Conservation (phyloP, 2,329 filamentous ascomycete genomes). For the Colletotrichum liaoningense region DNA sequence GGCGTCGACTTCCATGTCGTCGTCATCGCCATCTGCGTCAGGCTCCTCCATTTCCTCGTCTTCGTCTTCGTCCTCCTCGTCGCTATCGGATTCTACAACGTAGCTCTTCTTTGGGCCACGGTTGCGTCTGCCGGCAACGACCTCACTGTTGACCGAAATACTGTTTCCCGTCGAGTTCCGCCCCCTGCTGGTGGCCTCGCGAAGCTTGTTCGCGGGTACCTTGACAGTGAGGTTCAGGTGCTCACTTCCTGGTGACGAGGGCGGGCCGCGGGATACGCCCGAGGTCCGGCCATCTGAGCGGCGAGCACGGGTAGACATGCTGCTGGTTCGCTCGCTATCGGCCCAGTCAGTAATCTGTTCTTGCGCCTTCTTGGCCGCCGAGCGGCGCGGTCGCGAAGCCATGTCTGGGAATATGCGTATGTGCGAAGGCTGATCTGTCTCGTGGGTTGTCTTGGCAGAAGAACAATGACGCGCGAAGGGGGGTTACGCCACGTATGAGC, state of each 20-base stretch:
- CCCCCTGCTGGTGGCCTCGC: slow-evolving; percentile 58
- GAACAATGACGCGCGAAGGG: not conserved
- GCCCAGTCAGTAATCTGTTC: slow-evolving; percentile 58
- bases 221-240: slow-evolving; percentile 65
- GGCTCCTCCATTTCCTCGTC: slow-evolving; percentile 48
- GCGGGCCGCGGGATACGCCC: slow-evolving; percentile 56
- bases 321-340: slow-evolving; percentile 58
- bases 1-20: slow-evolving; percentile 50
- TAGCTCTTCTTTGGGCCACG: slow-evolving; percentile 70
- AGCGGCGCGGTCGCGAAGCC: slow-evolving; percentile 60
- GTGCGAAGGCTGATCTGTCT: slow-evolving; percentile 15
- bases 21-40: slow-evolving; percentile 47
- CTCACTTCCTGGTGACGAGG: slow-evolving; percentile 57
- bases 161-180: slow-evolving; percentile 45
- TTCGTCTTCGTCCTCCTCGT: slow-evolving; percentile 56
- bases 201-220: slow-evolving; percentile 62
- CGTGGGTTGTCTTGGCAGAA: slow-evolving; percentile 11
- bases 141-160: slow-evolving; percentile 49
- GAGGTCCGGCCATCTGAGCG: slow-evolving; percentile 59
- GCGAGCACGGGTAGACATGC: slow-evolving; percentile 63
- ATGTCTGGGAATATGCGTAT: slow-evolving; percentile 44
- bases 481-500: not conserved
- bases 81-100: slow-evolving; percentile 66
- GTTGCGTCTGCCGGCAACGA: slow-evolving; percentile 63
- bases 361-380: slow-evolving; percentile 55